phyloP scores from a whole-genome alignment of 164 flowering plant genomes.

The Dillenia turbinata region DNA sequence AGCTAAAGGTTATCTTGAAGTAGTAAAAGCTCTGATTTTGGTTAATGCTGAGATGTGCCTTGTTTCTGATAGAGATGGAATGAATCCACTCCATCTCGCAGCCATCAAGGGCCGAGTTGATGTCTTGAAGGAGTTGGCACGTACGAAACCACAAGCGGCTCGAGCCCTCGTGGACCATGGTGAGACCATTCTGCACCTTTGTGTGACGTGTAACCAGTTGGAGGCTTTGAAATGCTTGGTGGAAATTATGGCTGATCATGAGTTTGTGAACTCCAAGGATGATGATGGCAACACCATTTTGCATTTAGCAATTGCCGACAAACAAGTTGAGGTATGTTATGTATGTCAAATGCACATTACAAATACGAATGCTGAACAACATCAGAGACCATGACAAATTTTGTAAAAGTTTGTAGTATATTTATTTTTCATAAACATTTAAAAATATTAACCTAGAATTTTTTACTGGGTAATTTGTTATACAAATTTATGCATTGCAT shows the following conservation, averaged over 20 bases:
- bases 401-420: too few relatives aligned
- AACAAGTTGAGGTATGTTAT: constrained; percentile 14
- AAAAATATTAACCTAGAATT: too few relatives aligned
- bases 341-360: too few relatives aligned
- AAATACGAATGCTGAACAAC: too few relatives aligned
- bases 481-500: too few relatives aligned
- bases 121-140: constrained; percentile 19
- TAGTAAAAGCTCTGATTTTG: constrained; percentile 6
- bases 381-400: too few relatives aligned
- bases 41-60: constrained; percentile 11
- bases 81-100: constrained; percentile 29
- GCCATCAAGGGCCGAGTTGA: constrained; percentile 22
- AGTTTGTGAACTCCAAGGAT: constrained; percentile 15
- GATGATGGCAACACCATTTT: constrained; percentile 19
- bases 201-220: constrained; percentile 8
- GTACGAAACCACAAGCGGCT: constrained; percentile 7
- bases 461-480: too few relatives aligned
- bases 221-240: constrained; percentile 22
- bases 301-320: constrained; percentile 19
- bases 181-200: constrained; percentile 27
- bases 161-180: constrained; percentile 1
- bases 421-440: too few relatives aligned
- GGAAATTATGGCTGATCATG: not conserved
- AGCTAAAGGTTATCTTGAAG: constrained; percentile 18
- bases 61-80: constrained; percentile 12